Evolutionary conservation across 768 basidiomycete species (phyloP).

Genomic region (Amanita molliuscula): DNA sequence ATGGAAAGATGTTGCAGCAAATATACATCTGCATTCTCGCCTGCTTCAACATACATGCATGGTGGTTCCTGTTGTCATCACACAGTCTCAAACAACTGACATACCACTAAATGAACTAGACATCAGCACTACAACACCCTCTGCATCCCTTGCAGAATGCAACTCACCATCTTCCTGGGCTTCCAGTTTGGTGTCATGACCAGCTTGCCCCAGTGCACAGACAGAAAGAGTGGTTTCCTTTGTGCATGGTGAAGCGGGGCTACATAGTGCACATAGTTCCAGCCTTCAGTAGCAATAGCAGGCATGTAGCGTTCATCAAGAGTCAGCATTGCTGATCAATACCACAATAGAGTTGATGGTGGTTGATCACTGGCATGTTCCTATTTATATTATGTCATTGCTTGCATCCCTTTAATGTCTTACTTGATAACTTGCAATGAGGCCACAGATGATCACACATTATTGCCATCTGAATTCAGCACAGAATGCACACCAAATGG

Average conservation of each 20-base stretch:
- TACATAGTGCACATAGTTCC: constrained; percentile 2
- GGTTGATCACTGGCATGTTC: neutral
- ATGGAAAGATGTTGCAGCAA: neutral
- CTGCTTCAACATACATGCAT: constrained; percentile 2
- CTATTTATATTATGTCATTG: neutral
- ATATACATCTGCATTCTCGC: neutral
- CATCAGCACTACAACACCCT: neutral
- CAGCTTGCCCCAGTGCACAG: neutral
- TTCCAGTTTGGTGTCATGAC: neutral
- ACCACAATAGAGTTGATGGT: neutral
- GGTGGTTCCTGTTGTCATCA: neutral
- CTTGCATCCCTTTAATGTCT: no score
- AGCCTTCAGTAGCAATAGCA: constrained; percentile 4
- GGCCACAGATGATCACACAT: no score
- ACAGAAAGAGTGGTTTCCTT: neutral
- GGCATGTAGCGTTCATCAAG: neutral
- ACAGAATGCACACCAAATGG: no score
- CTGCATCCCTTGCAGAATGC: neutral
- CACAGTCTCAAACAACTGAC: neutral
- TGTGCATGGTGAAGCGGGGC: neutral
- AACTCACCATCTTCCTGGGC: constrained; percentile 3
- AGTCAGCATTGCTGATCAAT: neutral
- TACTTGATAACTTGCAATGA: no score
- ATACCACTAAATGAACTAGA: neutral
- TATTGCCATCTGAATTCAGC: no score